Base-by-base conservation (phyloP, 305 asterid genomes). In the Fraxinus dipetala region DNA sequence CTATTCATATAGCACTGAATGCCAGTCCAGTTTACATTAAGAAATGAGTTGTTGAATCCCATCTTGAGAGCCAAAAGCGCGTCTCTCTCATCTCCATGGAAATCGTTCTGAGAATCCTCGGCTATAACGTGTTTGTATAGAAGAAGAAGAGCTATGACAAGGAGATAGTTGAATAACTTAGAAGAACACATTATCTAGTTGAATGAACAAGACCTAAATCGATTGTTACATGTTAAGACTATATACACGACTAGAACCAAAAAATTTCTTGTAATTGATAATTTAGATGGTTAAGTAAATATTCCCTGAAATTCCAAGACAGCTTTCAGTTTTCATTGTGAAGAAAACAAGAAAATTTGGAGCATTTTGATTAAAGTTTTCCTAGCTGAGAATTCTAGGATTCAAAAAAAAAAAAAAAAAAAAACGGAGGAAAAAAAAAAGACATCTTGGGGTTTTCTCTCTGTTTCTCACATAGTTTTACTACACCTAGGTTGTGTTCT, bases 81-180 rank as follows among this genome's bases (percentile, higher is more conserved):
- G 0, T 87, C 85, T 76, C 97, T 90, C 79, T 93, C 94, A 16
- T 84, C 34, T 7, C 92, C 95, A 43, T 84, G 90, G 78, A 78
- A 90, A 26, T 88, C 91, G 4, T 0, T 31, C 4, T 18, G 82
- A 73, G 85, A 40, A 30, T 89, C 85, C 65, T 24, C 80, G 10
- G 90, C 85, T 11, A 59, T 2, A 76, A 80, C 45, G 18, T 14
- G 10, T 4, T 75, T 77, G 72, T 48, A 72, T 77, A 78, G 48
- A 13, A 85, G 16, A 38, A 88, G 24, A 67, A 87, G 51, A 20
- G 79, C 65, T 7, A 75, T 26, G 22, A 87, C 10, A n/a, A 86
- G 75, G 70, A 90, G 82, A 79, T 85, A 77, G 48, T 28, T 81
- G 85, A 69, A 83, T 81, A 80, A 82, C 40, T 73, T 82, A 65